A percentile compares a stretch with the other conserved stretches of the same genome.
phyloP scores from a whole-genome alignment of 164 flowering plant genomes.

The Kalanchoe fedtschenkoi region DNA sequence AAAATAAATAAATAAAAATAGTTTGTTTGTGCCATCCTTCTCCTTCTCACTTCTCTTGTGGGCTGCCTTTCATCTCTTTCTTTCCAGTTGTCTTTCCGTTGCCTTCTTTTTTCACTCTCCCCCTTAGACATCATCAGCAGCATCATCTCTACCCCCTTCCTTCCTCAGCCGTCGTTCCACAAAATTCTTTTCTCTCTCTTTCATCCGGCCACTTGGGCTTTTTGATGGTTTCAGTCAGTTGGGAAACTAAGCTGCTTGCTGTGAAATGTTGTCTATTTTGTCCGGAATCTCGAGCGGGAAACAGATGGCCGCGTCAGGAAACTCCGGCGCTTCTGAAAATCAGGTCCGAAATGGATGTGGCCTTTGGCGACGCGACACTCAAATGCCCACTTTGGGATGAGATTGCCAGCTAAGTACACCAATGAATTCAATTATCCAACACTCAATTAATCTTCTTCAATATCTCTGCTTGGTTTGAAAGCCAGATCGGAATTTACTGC shows the following conservation, averaged over 20 bases:
- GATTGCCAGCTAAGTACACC: conserved; percentile 22
- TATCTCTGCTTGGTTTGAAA: too few relatives aligned
- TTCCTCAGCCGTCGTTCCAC: background rate
- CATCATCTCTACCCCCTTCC: conserved; percentile 5
- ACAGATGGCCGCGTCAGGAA: conserved; percentile 34
- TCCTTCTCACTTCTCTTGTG: conserved; percentile 13
- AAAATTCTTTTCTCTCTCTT: conserved; percentile 8
- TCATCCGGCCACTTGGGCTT: conserved; percentile 5
- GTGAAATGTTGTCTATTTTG: conserved; percentile 6
- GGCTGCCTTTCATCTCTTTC: background rate
- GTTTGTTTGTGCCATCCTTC: conserved; percentile 12
- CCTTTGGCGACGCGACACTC: conserved; percentile 27
- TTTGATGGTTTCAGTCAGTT: background rate
- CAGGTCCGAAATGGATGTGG: conserved; percentile 31
- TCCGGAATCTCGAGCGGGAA: conserved; percentile 14
- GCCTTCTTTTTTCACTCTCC: conserved; percentile 2
- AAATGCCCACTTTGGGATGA: conserved; percentile 38
- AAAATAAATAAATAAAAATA: conserved; percentile 4
- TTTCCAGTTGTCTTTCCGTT: conserved; percentile 10
- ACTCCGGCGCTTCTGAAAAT: conserved; percentile 26
- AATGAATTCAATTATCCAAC: too few relatives aligned
- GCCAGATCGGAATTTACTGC: too few relatives aligned
- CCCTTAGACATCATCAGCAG: background rate
- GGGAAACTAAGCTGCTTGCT: background rate
- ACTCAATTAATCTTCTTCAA: too few relatives aligned